Evolutionary conservation across 805 yeast genomes (phyloP).

Genomic region (Wickerhamiella parazyma): DNA sequence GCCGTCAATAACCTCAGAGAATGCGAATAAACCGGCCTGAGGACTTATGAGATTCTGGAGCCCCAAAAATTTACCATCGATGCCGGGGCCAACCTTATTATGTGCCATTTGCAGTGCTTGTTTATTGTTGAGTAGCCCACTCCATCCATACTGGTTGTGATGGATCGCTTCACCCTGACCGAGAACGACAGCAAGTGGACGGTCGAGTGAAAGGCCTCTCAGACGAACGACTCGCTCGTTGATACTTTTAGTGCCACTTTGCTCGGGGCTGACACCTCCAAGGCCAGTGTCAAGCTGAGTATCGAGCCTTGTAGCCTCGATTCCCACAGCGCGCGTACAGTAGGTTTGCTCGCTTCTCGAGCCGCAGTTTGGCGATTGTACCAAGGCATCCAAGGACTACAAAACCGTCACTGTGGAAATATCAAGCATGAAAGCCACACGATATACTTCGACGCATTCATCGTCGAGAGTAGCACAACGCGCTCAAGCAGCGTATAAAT

Average conservation of each 20-base stretch:
- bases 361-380: slow-evolving; percentile 82
- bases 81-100: slow-evolving; percentile 66
- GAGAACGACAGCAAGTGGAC: slow-evolving; percentile 38
- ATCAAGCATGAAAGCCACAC: slow-evolving; percentile 63
- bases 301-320: slow-evolving; percentile 36
- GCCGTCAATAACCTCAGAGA: slow-evolving; percentile 81
- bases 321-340: slow-evolving; percentile 30
- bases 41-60: slow-evolving; percentile 74
- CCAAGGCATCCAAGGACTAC: slow-evolving; percentile 28
- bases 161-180: slow-evolving; percentile 47
- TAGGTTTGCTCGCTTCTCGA: slow-evolving; percentile 49
- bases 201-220: slow-evolving; percentile 83
- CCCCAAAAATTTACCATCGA: slow-evolving; percentile 64
- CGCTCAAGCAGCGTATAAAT: slow-evolving; percentile 67
- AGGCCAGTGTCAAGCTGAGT: slow-evolving; percentile 83
- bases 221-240: slow-evolving; percentile 84
- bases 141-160: slow-evolving; percentile 31
- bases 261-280: slow-evolving; percentile 84
- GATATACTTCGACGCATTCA: slow-evolving; percentile 50
- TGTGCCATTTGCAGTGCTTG: slow-evolving; percentile 91
- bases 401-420: slow-evolving; percentile 45
- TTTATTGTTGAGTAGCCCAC: slow-evolving; percentile 52
- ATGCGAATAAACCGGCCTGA: slow-evolving; percentile 68
- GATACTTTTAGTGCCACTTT: slow-evolving; percentile 85
- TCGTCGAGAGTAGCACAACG: slow-evolving; percentile 58